These are phyloP conservation scores for Pelargonium australe DNA, from an alignment of 441 rosid species.

Conservation along the genomic window DNA sequence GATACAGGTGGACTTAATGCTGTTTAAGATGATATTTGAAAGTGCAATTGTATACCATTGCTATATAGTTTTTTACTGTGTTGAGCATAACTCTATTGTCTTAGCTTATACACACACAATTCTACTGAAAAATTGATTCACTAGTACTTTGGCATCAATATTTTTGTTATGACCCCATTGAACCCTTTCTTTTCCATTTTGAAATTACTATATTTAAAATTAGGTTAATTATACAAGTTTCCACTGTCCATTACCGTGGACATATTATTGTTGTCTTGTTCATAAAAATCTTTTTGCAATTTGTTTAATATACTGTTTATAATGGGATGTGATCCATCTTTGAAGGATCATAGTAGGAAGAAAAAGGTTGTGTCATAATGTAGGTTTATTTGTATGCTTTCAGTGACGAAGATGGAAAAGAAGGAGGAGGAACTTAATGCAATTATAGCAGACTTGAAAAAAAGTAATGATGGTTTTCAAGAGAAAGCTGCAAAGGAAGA, in stretches of 20 bases:
- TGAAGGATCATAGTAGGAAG: background rate
- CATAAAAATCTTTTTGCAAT: background rate
- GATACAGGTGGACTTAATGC: slow-evolving; percentile 42
- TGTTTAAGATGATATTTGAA: background rate
- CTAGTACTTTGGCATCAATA: background rate
- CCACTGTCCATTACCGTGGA: no score
- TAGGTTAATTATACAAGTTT: no score
- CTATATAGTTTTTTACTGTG: background rate
- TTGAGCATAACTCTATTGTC: background rate
- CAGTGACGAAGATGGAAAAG: slow-evolving; percentile 57
- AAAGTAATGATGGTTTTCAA: slow-evolving; percentile 39
- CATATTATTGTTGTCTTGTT: no score
- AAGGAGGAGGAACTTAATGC: slow-evolving; percentile 45
- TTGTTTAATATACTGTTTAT: background rate
- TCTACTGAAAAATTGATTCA: background rate
- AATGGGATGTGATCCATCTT: background rate
- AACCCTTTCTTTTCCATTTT: background rate
- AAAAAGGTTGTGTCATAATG: slow-evolving; percentile 1
- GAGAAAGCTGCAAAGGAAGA: slow-evolving; percentile 60
- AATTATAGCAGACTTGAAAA: slow-evolving; percentile 41
- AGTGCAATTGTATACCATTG: no score
- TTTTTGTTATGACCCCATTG: background rate
- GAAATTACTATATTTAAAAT: background rate
- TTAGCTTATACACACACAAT: no score
- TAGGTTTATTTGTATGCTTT: slow-evolving; percentile 18